phyloP scores from a whole-genome alignment of 495 filamentous ascomycete genomes.

The Aspergillus steynii region DNA sequence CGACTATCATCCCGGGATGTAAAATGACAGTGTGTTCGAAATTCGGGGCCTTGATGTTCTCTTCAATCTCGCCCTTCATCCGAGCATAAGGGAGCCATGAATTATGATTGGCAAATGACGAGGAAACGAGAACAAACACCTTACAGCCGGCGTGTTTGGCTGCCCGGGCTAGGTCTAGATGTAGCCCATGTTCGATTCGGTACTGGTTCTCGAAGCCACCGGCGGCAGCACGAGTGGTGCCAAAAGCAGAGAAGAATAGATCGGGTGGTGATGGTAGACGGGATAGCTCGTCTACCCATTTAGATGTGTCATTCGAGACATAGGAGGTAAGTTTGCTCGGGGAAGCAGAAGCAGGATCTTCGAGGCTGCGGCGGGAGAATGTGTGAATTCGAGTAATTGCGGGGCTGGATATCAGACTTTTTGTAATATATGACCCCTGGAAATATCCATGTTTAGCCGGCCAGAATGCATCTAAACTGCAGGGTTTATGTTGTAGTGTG shows the following conservation, averaged over 20 bases:
- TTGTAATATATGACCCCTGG: too few relatives aligned
- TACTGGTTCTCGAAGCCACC: slow-evolving; percentile 49
- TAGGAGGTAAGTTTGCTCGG: too few relatives aligned
- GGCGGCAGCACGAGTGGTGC: slow-evolving; percentile 45
- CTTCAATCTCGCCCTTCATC: slow-evolving; percentile 43
- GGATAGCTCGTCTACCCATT: slow-evolving; percentile 35
- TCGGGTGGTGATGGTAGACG: slow-evolving; percentile 34
- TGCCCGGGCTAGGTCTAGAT: slow-evolving; percentile 46
- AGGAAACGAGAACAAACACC: slow-evolving; percentile 51
- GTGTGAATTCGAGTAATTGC: too few relatives aligned
- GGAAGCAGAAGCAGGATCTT: too few relatives aligned
- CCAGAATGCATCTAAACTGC: too few relatives aligned
- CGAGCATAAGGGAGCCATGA: slow-evolving; percentile 32
- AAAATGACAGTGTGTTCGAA: slow-evolving; percentile 42
- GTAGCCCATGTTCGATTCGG: slow-evolving; percentile 53
- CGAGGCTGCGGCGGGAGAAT: too few relatives aligned
- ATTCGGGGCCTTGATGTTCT: slow-evolving; percentile 36
- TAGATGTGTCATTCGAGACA: slow-evolving; percentile 24
- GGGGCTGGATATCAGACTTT: too few relatives aligned
- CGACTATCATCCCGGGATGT: slow-evolving; percentile 41
- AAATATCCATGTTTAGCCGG: too few relatives aligned
- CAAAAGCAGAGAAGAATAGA: slow-evolving; percentile 50
- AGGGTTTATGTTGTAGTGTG: too few relatives aligned
- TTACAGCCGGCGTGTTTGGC: slow-evolving; percentile 51
- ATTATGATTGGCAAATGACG: slow-evolving; percentile 3